A percentile compares a stretch with the other conserved stretches of the same genome.
Evolutionary conservation across 2,329 filamentous ascomycete genomes (phyloP).

Genomic region (Venturia pyrina): DNA sequence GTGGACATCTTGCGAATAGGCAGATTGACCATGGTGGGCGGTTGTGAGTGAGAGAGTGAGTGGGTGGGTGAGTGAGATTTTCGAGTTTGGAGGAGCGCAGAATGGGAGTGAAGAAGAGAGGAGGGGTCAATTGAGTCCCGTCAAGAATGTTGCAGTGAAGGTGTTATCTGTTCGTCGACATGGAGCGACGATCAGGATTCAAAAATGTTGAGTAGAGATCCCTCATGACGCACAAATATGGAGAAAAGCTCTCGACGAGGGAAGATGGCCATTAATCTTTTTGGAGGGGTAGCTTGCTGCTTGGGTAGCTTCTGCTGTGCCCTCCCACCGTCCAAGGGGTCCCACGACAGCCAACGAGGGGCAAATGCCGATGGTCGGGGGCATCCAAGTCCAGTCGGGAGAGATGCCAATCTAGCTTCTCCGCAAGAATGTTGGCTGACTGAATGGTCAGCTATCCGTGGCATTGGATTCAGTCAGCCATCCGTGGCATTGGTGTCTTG

Average conservation of each 20-base stretch:
- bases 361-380: not conserved
- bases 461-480: not conserved
- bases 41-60: not conserved
- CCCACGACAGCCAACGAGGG: not conserved
- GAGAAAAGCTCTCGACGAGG: not conserved
- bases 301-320: no score
- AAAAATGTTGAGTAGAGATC: not conserved
- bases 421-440: not conserved
- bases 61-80: not conserved
- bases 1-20: conserved; percentile 9
- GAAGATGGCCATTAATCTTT: not conserved
- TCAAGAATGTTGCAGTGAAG: not conserved
- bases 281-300: not conserved
- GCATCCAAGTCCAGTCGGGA: not conserved
- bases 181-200: not conserved
- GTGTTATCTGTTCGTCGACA: not conserved
- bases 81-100: no score
- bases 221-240: not conserved
- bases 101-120: not conserved
- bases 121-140: not conserved
- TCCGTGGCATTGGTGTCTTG: not conserved
- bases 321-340: no score
- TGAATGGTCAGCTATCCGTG: not conserved
- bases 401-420: not conserved
- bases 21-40: not conserved